These are phyloP conservation scores for Lentinula edodes DNA, from an alignment of 768 basidiomycete species.

Conservation along the genomic window DNA sequence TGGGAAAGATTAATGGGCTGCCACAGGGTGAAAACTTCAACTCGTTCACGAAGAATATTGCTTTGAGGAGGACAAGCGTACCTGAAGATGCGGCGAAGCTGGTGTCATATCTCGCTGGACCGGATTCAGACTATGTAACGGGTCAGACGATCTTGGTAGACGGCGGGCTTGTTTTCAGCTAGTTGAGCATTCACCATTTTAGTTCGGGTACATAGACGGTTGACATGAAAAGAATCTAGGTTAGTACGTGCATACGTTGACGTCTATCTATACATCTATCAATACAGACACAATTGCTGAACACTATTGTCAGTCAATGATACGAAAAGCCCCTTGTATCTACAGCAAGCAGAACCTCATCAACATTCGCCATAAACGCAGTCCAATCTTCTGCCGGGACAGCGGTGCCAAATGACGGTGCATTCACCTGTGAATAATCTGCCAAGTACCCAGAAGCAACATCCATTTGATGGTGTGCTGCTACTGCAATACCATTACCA, in stretches of 20 bases:
- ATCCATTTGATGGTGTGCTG: neutral
- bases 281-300: too few relatives aligned
- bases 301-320: neutral
- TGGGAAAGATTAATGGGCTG: slow-evolving; percentile 3
- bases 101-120: slow-evolving; percentile 29
- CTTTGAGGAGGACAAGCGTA: slow-evolving; percentile 17
- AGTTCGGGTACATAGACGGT: too few relatives aligned
- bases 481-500: neutral
- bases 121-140: slow-evolving; percentile 28
- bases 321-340: neutral
- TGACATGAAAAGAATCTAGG: too few relatives aligned
- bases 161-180: slow-evolving; percentile 3
- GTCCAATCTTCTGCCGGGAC: neutral
- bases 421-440: neutral
- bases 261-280: too few relatives aligned
- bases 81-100: slow-evolving; percentile 28
- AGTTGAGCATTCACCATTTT: neutral
- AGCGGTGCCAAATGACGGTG: neutral
- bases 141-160: slow-evolving; percentile 16
- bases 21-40: slow-evolving; percentile 6
- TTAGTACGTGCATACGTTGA: too few relatives aligned
- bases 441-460: neutral
- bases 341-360: neutral
- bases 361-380: slow-evolving; percentile 3
- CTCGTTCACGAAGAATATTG: slow-evolving; percentile 3